These are phyloP conservation scores for Didymella keratinophila DNA, from an alignment of 2,329 filamentous ascomycete genomes.

Conservation along the genomic window DNA sequence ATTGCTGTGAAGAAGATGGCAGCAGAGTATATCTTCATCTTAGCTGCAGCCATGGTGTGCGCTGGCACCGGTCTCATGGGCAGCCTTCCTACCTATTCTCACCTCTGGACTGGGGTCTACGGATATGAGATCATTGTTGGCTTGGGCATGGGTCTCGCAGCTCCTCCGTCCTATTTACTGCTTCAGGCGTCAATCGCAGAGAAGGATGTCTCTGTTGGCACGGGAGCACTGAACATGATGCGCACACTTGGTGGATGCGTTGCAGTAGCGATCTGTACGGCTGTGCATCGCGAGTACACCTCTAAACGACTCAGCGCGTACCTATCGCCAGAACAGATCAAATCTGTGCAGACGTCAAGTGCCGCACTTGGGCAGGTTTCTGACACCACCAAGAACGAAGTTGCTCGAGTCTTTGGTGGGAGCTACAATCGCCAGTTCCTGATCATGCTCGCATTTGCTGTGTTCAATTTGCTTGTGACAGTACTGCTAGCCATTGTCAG, in stretches of 20 bases:
- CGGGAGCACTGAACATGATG: constrained; percentile 44
- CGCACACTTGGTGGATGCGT: constrained; percentile 44
- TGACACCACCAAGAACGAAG: constrained; percentile 18
- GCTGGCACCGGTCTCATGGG: constrained; percentile 40
- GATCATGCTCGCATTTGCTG: constrained; percentile 39
- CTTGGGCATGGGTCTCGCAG: constrained; percentile 37
- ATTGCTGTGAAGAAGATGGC: constrained; percentile 29
- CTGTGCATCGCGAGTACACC: constrained; percentile 36
- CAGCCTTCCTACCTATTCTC: constrained; percentile 32
- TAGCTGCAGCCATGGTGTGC: constrained; percentile 29
- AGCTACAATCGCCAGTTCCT: constrained; percentile 46
- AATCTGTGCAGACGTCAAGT: constrained; percentile 29
- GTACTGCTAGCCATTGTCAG: constrained; percentile 30
- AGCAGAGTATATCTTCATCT: constrained; percentile 34
- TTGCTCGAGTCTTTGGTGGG: constrained; percentile 39
- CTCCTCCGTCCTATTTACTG: constrained; percentile 40
- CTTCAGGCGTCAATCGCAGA: constrained; percentile 33
- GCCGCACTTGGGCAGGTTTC: constrained; percentile 29
- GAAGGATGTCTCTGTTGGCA: constrained; percentile 39
- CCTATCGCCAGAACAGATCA: constrained; percentile 34
- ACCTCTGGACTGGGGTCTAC: constrained; percentile 33
- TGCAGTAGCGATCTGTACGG: constrained; percentile 43
- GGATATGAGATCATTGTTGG: constrained; percentile 43
- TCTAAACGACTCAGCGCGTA: constrained; percentile 27
- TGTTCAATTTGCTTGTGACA: constrained; percentile 35